Conservation (phyloP, 2,329 filamentous ascomycete genomes). For the Xylariaceae sp. region DNA sequence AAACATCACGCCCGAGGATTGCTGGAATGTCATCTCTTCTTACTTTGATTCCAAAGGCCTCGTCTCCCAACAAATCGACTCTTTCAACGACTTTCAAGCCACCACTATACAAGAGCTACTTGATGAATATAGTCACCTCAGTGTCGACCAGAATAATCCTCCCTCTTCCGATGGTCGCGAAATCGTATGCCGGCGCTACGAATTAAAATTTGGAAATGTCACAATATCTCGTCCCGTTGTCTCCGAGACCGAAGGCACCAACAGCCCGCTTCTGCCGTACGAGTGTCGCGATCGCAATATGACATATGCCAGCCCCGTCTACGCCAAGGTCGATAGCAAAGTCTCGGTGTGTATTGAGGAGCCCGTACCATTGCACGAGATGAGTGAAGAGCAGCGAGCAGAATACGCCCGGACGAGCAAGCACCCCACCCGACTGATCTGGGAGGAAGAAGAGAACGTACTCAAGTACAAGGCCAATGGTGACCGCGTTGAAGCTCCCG, state of each 20-base stretch:
- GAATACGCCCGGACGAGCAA: constrained; percentile 54
- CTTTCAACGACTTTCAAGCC: constrained; percentile 94
- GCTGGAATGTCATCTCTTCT: constrained; percentile 94
- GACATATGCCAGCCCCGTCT: constrained; percentile 89
- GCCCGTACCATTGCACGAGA: constrained; percentile 60
- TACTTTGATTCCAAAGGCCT: constrained; percentile 96
- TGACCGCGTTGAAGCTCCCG: constrained; percentile 63
- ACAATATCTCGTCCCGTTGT: constrained; percentile 86
- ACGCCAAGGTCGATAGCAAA: constrained; percentile 81
- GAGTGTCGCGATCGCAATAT: constrained; percentile 93
- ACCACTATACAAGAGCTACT: constrained; percentile 94
- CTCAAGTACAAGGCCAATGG: constrained; percentile 53
- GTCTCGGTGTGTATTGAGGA: constrained; percentile 79
- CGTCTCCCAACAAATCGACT: constrained; percentile 95
- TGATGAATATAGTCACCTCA: constrained; percentile 83
- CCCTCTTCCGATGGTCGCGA: constrained; percentile 67
- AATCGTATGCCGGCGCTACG: constrained; percentile 84
- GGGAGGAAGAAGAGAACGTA: constrained; percentile 56
- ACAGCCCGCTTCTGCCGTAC: constrained; percentile 82
- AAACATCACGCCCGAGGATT: constrained; percentile 91
- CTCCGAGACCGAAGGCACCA: constrained; percentile 87
- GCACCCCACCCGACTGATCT: constrained; percentile 54
- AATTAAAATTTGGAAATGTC: constrained; percentile 89
- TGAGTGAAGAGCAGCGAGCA: constrained; percentile 60
- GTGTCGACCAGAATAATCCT: constrained; percentile 88